Percentiles rank a stretch among this genome's conserved stretches.
phyloP scores from a whole-genome alignment of 805 yeast genomes.

The Nakazawaea populi region DNA sequence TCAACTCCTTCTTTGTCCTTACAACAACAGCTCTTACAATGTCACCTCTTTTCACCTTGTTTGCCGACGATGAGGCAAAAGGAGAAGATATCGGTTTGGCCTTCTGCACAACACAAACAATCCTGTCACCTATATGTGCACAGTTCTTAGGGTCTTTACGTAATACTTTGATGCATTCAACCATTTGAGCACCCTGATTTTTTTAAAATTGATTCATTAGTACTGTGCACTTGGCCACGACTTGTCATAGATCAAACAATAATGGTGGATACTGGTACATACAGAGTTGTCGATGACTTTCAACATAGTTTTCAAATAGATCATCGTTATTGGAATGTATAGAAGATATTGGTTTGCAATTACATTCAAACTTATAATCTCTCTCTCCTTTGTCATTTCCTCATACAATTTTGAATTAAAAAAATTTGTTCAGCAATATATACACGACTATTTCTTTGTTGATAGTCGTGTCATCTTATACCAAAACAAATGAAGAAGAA shows the following conservation, averaged over 20 bases:
- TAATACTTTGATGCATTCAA: conserved; percentile 92
- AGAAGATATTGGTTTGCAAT: too few relatives aligned
- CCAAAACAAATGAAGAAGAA: too few relatives aligned
- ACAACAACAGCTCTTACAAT: conserved; percentile 94
- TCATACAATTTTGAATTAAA: too few relatives aligned
- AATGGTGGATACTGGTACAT: conserved; percentile 9
- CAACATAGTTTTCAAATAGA: conserved; percentile 79
- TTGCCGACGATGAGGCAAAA: conserved; percentile 68
- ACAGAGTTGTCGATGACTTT: conserved; percentile 90
- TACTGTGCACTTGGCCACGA: neutral
- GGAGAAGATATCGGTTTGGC: conserved; percentile 73
- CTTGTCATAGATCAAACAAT: too few relatives aligned
- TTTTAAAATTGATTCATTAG: neutral
- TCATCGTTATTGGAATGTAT: conserved; percentile 41
- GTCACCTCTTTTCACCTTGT: conserved; percentile 90
- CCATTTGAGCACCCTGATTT: conserved; percentile 73
- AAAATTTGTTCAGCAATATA: too few relatives aligned
- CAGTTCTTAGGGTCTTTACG: conserved; percentile 81
- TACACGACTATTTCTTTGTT: too few relatives aligned
- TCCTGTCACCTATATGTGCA: conserved; percentile 85
- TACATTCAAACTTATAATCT: neutral
- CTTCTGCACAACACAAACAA: conserved; percentile 90
- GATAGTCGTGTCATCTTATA: too few relatives aligned
- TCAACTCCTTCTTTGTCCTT: conserved; percentile 68
- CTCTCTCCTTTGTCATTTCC: neutral